Conservation (phyloP, 805 yeast species). For the Candida vartiovaarae region DNA sequence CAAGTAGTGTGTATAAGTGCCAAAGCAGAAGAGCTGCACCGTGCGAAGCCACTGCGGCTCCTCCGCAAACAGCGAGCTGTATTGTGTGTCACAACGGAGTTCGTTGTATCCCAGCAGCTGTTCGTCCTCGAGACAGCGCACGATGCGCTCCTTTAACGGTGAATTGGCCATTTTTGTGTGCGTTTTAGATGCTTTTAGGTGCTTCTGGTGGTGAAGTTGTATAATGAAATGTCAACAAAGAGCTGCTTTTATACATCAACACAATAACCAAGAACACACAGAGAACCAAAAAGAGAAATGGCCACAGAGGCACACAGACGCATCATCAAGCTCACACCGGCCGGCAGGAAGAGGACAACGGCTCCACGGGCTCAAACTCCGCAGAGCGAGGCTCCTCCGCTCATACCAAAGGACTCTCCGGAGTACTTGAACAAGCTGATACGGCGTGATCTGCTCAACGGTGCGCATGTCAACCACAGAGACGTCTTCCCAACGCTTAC, state of each 20-base stretch:
- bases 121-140: slow-evolving; percentile 12
- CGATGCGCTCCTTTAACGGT: neutral
- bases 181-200: no score
- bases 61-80: neutral
- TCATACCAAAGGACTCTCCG: neutral
- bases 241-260: neutral
- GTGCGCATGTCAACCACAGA: slow-evolving; percentile 9
- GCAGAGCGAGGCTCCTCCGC: slow-evolving; percentile 2
- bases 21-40: slow-evolving; percentile 22
- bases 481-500: slow-evolving; percentile 33
- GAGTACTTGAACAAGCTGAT: slow-evolving; percentile 1
- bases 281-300: neutral
- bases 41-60: slow-evolving; percentile 14
- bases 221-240: no score
- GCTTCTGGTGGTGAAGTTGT: no score
- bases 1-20: slow-evolving; percentile 14
- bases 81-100: slow-evolving; percentile 7
- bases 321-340: slow-evolving; percentile 7
- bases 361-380: slow-evolving; percentile 4
- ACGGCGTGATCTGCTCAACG: neutral
- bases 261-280: neutral
- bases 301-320: slow-evolving; percentile 5
- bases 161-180: no score
- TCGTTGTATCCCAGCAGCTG: slow-evolving; percentile 21
- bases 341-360: neutral